Evolutionary conservation across 768 basidiomycete genomes (phyloP).

Genomic region (Trametes cingulata): DNA sequence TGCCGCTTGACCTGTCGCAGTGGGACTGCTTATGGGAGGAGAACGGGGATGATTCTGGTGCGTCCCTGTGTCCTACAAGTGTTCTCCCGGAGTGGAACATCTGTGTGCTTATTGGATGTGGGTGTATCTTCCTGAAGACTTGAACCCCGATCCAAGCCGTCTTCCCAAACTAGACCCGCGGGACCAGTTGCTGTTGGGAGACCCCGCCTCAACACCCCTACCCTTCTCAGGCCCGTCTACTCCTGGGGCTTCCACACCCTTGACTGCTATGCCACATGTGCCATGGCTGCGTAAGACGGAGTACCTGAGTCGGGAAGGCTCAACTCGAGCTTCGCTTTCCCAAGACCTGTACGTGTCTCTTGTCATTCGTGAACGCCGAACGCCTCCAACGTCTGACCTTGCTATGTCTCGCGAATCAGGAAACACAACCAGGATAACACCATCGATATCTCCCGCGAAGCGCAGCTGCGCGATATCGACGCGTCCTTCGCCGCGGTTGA

Average conservation of each 20-base stretch:
- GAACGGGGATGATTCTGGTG: conserved; percentile 68
- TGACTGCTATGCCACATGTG: conserved; percentile 55
- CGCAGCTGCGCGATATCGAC: conserved; percentile 79
- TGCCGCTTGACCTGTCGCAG: conserved; percentile 88
- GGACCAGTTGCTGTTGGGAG: conserved; percentile 75
- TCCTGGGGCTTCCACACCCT: conserved; percentile 46
- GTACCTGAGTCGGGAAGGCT: conserved; percentile 72
- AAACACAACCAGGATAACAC: conserved; percentile 46
- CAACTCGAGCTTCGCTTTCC: conserved; percentile 39
- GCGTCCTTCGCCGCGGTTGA: conserved; percentile 69
- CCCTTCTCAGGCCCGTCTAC: conserved; percentile 41
- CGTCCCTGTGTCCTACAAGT: conserved; percentile 18
- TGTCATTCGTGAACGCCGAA: conserved; percentile 9
- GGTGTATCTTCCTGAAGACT: conserved; percentile 30
- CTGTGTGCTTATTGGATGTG: neutral
- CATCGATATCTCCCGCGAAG: conserved; percentile 72
- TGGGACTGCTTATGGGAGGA: conserved; percentile 87
- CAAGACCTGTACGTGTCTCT: conserved; percentile 58
- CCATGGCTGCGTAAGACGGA: conserved; percentile 93
- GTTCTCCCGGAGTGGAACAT: no score
- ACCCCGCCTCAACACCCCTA: conserved; percentile 48
- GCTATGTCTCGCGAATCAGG: conserved; percentile 29
- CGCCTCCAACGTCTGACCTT: neutral
- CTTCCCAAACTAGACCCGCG: conserved; percentile 67
- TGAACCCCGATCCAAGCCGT: conserved; percentile 69